Conservation (phyloP, 176 grass and related monocot species). For the Pontederia paniculata region DNA sequence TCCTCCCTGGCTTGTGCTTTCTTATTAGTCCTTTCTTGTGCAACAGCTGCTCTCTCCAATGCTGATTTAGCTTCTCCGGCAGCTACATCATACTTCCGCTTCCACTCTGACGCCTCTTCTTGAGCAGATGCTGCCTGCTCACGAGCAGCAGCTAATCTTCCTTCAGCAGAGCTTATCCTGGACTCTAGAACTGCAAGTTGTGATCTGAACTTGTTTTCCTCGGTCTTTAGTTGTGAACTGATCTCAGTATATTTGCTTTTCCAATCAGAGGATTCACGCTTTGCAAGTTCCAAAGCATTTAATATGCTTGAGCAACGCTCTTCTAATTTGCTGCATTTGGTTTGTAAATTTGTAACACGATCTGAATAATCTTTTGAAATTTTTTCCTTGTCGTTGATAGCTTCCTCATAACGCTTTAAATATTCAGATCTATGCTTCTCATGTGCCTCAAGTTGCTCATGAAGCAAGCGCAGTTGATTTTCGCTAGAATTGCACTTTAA, state of each 20-base stretch:
- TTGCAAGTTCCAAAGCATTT: constrained; percentile 50
- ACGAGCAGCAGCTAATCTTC: constrained; percentile 77
- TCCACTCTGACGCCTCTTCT: constrained; percentile 96
- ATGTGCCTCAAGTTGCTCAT: constrained; percentile 75
- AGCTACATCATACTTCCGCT: constrained; percentile 80
- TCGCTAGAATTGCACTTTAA: constrained; percentile 81
- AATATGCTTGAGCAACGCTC: constrained; percentile 58
- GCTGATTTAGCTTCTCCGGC: constrained; percentile 63
- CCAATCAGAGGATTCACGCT: constrained; percentile 65
- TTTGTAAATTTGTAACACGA: constrained; percentile 61
- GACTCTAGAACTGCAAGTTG: constrained; percentile 68
- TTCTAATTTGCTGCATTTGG: constrained; percentile 80
- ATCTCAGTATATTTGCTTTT: constrained; percentile 58
- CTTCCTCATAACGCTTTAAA: constrained; percentile 80
- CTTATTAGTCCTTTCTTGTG: constrained; percentile 86
- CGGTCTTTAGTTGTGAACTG: constrained; percentile 56
- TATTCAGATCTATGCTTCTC: constrained; percentile 77
- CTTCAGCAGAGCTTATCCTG: constrained; percentile 67
- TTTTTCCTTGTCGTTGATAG: constrained; percentile 83
- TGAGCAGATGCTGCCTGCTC: constrained; percentile 90
- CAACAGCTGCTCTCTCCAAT: constrained; percentile 82
- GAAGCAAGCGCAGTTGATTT: constrained; percentile 65
- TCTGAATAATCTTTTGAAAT: constrained; percentile 72
- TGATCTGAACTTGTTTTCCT: constrained; percentile 68
- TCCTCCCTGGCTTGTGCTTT: constrained; percentile 96